Conservation (phyloP, 768 basidiomycete genomes). For the Dictyophora rubrovolvata region DNA sequence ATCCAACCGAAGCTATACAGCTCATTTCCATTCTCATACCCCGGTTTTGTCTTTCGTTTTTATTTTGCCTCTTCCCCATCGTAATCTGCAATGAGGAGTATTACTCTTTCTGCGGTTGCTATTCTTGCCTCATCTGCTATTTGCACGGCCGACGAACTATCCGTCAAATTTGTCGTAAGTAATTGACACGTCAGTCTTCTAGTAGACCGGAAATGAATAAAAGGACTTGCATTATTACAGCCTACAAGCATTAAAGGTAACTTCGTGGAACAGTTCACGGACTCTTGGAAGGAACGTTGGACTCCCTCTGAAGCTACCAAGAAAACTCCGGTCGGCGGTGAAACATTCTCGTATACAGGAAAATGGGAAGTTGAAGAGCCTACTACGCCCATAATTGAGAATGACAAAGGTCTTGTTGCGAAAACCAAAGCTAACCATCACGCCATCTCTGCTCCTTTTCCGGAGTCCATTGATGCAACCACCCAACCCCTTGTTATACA, state of each 20-base stretch:
- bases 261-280: slow-evolving; percentile 95
- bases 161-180: slow-evolving; percentile 62
- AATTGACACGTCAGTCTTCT: background rate
- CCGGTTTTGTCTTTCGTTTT: slow-evolving; percentile 23
- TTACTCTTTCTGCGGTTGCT: slow-evolving; percentile 67
- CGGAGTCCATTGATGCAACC: slow-evolving; percentile 65
- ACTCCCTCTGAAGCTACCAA: slow-evolving; percentile 95
- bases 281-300: slow-evolving; percentile 87
- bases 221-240: slow-evolving; percentile 28
- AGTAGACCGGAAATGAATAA: slow-evolving; percentile 11
- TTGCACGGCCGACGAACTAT: slow-evolving; percentile 28
- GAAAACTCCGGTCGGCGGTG: slow-evolving; percentile 91
- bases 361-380: slow-evolving; percentile 95
- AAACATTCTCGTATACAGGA: slow-evolving; percentile 96
- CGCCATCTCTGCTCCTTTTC: slow-evolving; percentile 93
- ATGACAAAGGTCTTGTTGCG: slow-evolving; percentile 87
- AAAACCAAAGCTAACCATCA: slow-evolving; percentile 98
- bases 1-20: background rate
- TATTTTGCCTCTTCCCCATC: slow-evolving; percentile 22
- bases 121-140: slow-evolving; percentile 57
- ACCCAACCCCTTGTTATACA: slow-evolving; percentile 86
- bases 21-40: slow-evolving; percentile 24
- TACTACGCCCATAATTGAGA: slow-evolving; percentile 59
- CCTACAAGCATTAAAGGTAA: slow-evolving; percentile 71
- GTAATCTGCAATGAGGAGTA: slow-evolving; percentile 69